A percentile compares a stretch with the other conserved stretches of the same genome.
Conservation (phyloP, 2,329 filamentous ascomycete species). For the Chaetomiaceae sp. region DNA sequence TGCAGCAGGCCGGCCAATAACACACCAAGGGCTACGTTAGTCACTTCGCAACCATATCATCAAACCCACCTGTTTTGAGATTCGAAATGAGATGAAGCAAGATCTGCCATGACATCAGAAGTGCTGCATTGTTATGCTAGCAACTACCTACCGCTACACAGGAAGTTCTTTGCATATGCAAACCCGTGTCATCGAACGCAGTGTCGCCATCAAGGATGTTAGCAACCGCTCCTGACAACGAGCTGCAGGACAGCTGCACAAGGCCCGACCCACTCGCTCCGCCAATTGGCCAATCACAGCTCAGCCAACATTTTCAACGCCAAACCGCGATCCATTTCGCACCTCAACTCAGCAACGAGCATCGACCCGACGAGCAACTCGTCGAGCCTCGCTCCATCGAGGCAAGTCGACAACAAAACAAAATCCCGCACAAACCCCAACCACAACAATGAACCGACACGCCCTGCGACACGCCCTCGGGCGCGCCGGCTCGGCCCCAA, state of each 20-base stretch:
- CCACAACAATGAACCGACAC: slow-evolving; percentile 20
- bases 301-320: slow-evolving; percentile 14
- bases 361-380: neutral
- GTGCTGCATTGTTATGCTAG: too few relatives aligned
- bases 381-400: neutral
- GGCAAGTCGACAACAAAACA: neutral
- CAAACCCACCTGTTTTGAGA: too few relatives aligned
- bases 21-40: too few relatives aligned
- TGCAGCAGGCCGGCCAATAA: too few relatives aligned
- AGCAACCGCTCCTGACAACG: neutral
- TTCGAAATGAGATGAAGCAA: too few relatives aligned
- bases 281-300: slow-evolving; percentile 17
- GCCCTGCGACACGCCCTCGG: slow-evolving; percentile 20
- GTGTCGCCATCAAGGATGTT: too few relatives aligned
- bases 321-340: slow-evolving; percentile 13
- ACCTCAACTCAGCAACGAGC: neutral
- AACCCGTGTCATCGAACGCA: too few relatives aligned
- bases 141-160: too few relatives aligned
- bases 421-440: neutral
- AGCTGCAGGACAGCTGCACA: too few relatives aligned
- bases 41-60: too few relatives aligned
- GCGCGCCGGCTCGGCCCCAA: slow-evolving; percentile 9
- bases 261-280: neutral
- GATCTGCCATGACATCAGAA: too few relatives aligned
- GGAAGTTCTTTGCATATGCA: too few relatives aligned